These are phyloP conservation scores for Colletotrichum sp. DNA, from an alignment of 2,329 filamentous ascomycete genomes.

Conservation along the genomic window DNA sequence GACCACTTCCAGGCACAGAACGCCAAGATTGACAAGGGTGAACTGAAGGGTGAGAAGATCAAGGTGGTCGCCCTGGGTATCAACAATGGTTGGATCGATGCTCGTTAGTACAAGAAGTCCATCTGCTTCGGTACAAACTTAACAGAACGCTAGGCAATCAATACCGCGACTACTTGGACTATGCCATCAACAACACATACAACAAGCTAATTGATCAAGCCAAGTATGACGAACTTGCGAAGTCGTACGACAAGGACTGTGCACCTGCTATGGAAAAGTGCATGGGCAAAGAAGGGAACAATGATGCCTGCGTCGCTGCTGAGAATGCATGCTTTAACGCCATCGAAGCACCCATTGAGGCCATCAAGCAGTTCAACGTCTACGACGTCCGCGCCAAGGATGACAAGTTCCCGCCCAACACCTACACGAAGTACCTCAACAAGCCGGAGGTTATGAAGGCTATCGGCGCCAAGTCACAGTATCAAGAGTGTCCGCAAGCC, in stretches of 20 bases:
- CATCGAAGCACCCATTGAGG: constrained; percentile 25
- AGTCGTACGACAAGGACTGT: constrained; percentile 25
- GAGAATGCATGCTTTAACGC: constrained; percentile 28
- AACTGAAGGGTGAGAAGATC: constrained; percentile 43
- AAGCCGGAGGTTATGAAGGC: constrained; percentile 37
- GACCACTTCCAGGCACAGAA: constrained; percentile 63
- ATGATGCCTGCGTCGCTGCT: constrained; percentile 29
- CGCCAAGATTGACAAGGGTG: constrained; percentile 48
- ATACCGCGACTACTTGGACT: constrained; percentile 46
- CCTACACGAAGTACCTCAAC: constrained; percentile 45
- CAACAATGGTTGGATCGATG: constrained; percentile 61
- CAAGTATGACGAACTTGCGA: constrained; percentile 4
- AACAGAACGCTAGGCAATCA: constrained; percentile 25
- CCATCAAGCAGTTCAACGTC: constrained; percentile 40
- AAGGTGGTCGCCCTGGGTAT: constrained; percentile 59
- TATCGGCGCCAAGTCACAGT: constrained; percentile 49
- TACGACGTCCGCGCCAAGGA: constrained; percentile 49
- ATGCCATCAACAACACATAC: constrained; percentile 48
- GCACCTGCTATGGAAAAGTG: constrained; percentile 23
- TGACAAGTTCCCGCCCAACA: constrained; percentile 41
- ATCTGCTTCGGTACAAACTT: neutral
- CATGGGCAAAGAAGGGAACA: constrained; percentile 20
- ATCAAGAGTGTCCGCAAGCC: constrained; percentile 42
- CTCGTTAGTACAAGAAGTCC: neutral
- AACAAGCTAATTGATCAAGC: constrained; percentile 25